Percentiles rank a stretch among this genome's conserved stretches.
phyloP scores from a whole-genome alignment of 139 green algal species.

The Penium margaritaceum region DNA sequence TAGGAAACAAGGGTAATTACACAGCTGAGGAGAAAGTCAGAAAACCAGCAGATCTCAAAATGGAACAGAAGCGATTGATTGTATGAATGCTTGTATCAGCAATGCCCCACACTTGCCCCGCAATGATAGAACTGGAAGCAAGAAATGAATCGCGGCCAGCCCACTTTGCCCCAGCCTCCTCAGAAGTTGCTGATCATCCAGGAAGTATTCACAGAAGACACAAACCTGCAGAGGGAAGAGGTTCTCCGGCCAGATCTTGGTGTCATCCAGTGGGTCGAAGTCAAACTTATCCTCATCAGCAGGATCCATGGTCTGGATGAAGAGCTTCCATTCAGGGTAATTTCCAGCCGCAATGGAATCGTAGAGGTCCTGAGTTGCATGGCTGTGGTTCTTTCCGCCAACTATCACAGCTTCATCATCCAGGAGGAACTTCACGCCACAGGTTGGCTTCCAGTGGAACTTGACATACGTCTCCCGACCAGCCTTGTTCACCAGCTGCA shows the following conservation, averaged over 20 bases:
- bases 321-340: constrained; percentile 88
- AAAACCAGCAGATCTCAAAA: too few relatives aligned
- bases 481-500: constrained; percentile 64
- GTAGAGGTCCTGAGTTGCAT: constrained; percentile 90
- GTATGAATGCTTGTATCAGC: too few relatives aligned
- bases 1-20: too few relatives aligned
- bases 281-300: constrained; percentile 69
- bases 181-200: too few relatives aligned
- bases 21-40: too few relatives aligned
- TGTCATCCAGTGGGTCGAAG: constrained; percentile 78
- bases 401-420: constrained; percentile 82
- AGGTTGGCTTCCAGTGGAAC: constrained; percentile 92
- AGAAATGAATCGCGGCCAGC: too few relatives aligned
- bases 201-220: too few relatives aligned
- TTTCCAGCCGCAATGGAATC: constrained; percentile 79
- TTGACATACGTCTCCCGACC: constrained; percentile 83
- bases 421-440: constrained; percentile 71
- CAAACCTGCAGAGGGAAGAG: constrained; percentile 66
- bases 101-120: too few relatives aligned
- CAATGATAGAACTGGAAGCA: too few relatives aligned
- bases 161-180: too few relatives aligned
- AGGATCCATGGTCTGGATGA: constrained; percentile 85
- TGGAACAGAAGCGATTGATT: too few relatives aligned
- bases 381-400: constrained; percentile 84
- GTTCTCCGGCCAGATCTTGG: constrained; percentile 77